Evolutionary conservation across 805 yeast species (phyloP), one percentile per base, ranked within the genome.

Genomic region (Saccharomycopsis lassenensis): DNA sequence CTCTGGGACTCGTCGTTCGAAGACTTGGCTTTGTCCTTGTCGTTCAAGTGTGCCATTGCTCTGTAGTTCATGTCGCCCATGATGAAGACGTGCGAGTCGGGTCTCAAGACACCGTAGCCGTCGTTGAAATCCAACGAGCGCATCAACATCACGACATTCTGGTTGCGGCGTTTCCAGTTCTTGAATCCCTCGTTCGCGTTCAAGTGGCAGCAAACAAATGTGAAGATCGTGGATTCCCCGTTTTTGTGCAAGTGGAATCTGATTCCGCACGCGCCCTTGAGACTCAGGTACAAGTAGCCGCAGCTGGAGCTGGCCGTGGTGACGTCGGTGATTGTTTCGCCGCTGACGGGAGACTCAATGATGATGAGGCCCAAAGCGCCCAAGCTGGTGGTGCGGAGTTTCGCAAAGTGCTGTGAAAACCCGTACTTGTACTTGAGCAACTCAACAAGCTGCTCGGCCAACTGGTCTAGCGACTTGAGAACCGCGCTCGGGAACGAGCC

Each of bases 31-130:
- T 45, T 45, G 37, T 30, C 21, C 8, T 37, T 43, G 26, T 45
- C 40, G 31, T 41, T 41, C 5, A 51, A 46, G 8, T 50, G 54
- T 5, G 54, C 54, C 1, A 50, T 45, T 14, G 79, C 68, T 29
- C 97, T 63, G 54, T 81, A 87, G 52, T 87, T 87, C 48, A 87
- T 60, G 55, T 87, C 97, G 0, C 97, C 97, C 65, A 83, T 57
- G 35, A 86, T 54, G 49, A 86, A 78, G 4, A 77, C 56, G 51
- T 81, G 94, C 7, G 66, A 48, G 1, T 56, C 46, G 0, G 76
- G 74, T 42, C 68, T 69, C 29, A 75, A 51, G 18, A 69, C 55
- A 17, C 74, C 67, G 48, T 54, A 63, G 3, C 73, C 76, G 46
- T 76, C 78, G 8, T 65, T 68, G 49, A 80, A 76, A 37, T 66